These are phyloP conservation scores for Wickerhamiella brachini DNA, from an alignment of 805 yeast species.

Conservation along the genomic window DNA sequence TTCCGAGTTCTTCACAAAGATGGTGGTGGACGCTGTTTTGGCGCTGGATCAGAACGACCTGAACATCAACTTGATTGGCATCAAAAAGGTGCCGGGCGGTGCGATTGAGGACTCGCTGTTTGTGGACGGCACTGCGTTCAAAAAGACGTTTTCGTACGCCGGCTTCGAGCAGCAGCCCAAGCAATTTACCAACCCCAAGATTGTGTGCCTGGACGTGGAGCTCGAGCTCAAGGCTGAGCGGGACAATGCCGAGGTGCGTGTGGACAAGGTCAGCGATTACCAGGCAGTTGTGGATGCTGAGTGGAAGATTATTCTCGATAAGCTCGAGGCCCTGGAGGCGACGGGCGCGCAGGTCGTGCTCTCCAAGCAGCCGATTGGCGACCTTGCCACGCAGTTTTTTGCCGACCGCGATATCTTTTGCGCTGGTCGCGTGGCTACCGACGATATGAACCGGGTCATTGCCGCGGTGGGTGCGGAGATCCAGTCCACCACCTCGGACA, in stretches of 20 bases:
- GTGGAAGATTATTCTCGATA: slow-evolving; percentile 84
- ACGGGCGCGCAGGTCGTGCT: slow-evolving; percentile 89
- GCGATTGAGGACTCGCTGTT: slow-evolving; percentile 86
- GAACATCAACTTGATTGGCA: slow-evolving; percentile 83
- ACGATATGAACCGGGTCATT: slow-evolving; percentile 85
- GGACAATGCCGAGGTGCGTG: slow-evolving; percentile 96
- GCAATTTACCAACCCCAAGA: slow-evolving; percentile 60
- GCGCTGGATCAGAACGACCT: slow-evolving; percentile 72
- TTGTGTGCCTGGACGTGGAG: slow-evolving; percentile 78
- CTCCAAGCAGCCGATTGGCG: slow-evolving; percentile 94
- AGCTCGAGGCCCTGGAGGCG: slow-evolving; percentile 65
- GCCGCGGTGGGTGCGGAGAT: slow-evolving; percentile 88
- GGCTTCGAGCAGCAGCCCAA: slow-evolving; percentile 99
- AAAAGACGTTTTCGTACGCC: slow-evolving; percentile 93
- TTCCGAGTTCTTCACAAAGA: slow-evolving; percentile 78
- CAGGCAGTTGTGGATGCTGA: slow-evolving; percentile 98
- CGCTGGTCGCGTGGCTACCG: slow-evolving; percentile 85
- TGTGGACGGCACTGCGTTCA: slow-evolving; percentile 90
- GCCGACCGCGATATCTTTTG: slow-evolving; percentile 94
- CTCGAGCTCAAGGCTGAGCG: slow-evolving; percentile 95
- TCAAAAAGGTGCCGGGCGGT: slow-evolving; percentile 92
- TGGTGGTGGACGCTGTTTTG: slow-evolving; percentile 93
- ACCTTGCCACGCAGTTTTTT: slow-evolving; percentile 95
- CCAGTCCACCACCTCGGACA: slow-evolving; percentile 54
- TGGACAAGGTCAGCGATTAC: slow-evolving; percentile 83